Percentiles rank a stretch among this genome's conserved stretches.
phyloP scores from a whole-genome alignment of 768 basidiomycete genomes.

The Suillus hirtellus region DNA sequence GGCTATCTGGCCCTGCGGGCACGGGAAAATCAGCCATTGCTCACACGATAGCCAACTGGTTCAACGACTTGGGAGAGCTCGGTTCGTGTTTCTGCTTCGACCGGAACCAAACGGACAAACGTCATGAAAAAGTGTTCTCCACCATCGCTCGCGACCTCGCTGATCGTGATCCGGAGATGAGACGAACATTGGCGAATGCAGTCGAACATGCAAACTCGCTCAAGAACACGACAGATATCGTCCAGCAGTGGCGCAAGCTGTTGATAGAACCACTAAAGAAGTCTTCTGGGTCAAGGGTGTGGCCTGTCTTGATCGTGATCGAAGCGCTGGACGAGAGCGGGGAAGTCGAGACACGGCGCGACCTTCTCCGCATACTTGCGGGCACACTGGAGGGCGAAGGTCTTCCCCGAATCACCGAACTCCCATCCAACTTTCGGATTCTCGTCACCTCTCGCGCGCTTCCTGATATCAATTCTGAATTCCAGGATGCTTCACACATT shows the following conservation, averaged over 20 bases:
- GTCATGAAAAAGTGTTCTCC: conserved; percentile 25
- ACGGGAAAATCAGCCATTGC: conserved; percentile 34
- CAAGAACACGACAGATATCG: not conserved
- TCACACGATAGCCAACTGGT: conserved; percentile 17
- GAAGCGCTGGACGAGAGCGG: conserved; percentile 26
- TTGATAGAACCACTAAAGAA: conserved; percentile 17
- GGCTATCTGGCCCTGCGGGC: conserved; percentile 19
- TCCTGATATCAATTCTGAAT: not conserved
- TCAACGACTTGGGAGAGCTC: conserved; percentile 15
- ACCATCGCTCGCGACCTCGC: conserved; percentile 31
- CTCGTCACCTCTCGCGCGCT: conserved; percentile 15
- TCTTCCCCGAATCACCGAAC: not conserved
- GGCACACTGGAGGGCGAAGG: not conserved
- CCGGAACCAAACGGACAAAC: conserved; percentile 5
- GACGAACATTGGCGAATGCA: not conserved
- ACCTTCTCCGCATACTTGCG: conserved; percentile 24
- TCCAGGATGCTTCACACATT: not conserved
- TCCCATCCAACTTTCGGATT: conserved; percentile 14
- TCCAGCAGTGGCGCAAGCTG: conserved; percentile 20
- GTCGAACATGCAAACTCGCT: conserved; percentile 4
- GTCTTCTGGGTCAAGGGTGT: conserved; percentile 7
- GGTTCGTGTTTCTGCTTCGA: conserved; percentile 24
- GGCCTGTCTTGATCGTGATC: conserved; percentile 26
- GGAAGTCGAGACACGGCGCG: conserved; percentile 9
- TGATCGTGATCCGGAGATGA: conserved; percentile 15